Conservation (phyloP, 805 yeast genomes). For the Spathaspora hagerdaliae region DNA sequence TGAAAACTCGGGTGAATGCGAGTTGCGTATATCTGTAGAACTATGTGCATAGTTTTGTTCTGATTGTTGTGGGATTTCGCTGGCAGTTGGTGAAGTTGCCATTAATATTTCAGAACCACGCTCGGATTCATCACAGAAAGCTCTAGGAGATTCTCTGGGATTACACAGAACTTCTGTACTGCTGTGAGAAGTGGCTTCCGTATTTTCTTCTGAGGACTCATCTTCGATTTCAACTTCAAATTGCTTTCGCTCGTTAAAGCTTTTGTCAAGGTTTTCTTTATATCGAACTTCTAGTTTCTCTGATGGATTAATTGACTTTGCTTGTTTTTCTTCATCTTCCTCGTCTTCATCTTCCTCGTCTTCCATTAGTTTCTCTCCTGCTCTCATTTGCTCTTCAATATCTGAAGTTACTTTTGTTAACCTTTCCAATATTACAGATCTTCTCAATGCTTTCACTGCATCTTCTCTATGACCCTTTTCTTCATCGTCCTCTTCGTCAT, state of each 20-base stretch:
- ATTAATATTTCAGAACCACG: background rate
- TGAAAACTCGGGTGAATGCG: conserved; percentile 1
- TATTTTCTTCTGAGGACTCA: background rate
- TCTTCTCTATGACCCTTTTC: conserved; percentile 3
- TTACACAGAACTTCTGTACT: background rate
- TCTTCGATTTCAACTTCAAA: background rate
- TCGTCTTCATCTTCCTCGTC: conserved; percentile 6
- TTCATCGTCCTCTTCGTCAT: conserved; percentile 6
- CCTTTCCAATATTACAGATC: conserved; percentile 35
- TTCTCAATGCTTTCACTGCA: conserved; percentile 15
- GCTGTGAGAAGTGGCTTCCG: background rate
- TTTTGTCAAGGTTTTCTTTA: too few relatives aligned
- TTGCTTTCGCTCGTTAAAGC: background rate
- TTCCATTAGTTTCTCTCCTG: conserved; percentile 9
- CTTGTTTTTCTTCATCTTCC: conserved; percentile 18
- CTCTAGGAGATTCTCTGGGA: background rate
- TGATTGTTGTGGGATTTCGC: background rate
- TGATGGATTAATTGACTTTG: background rate
- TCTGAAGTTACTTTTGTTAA: conserved; percentile 37
- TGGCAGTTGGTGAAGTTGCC: background rate
- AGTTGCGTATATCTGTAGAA: background rate
- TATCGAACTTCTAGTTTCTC: background rate
- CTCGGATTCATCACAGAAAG: background rate
- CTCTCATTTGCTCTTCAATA: conserved; percentile 27
- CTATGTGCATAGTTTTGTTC: background rate